A percentile compares a stretch with the other conserved stretches of the same genome.
These are phyloP conservation scores for Phialophora macrospora DNA, from an alignment of 2,329 filamentous ascomycete species.

Conservation along the genomic window DNA sequence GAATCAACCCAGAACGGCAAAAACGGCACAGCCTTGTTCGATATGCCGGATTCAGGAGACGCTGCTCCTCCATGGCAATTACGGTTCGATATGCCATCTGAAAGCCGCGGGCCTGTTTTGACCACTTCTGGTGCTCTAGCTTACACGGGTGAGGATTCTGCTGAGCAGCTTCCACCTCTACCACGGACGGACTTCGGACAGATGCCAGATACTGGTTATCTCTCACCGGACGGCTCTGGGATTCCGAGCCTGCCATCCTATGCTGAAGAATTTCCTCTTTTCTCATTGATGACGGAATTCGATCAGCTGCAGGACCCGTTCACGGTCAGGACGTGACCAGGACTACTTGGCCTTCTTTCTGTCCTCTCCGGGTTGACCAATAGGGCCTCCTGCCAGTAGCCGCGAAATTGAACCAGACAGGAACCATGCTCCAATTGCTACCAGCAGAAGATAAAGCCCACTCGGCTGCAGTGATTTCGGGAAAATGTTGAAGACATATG, in stretches of 20 bases:
- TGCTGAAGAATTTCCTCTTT: slow-evolving; percentile 39
- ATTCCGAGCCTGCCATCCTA: slow-evolving; percentile 37
- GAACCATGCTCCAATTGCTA: slow-evolving; percentile 62
- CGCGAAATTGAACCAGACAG: slow-evolving; percentile 53
- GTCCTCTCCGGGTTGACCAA: not conserved
- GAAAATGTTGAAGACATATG: slow-evolving; percentile 77
- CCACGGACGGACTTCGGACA: slow-evolving; percentile 30
- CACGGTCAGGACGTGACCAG: slow-evolving; percentile 27
- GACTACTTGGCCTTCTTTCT: slow-evolving; percentile 25
- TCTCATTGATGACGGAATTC: slow-evolving; percentile 40
- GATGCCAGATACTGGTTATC: slow-evolving; percentile 25
- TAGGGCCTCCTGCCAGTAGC: slow-evolving; percentile 4
- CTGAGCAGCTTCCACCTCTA: slow-evolving; percentile 21
- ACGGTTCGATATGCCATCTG: slow-evolving; percentile 36
- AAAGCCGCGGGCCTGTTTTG: slow-evolving; percentile 37
- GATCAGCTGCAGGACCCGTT: slow-evolving; percentile 36
- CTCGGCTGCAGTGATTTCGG: slow-evolving; percentile 78
- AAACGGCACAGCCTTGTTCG: slow-evolving; percentile 21
- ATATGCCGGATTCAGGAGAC: slow-evolving; percentile 23
- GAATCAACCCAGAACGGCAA: slow-evolving; percentile 7
- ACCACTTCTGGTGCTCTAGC: slow-evolving; percentile 39
- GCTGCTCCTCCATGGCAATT: slow-evolving; percentile 33
- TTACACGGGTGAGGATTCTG: slow-evolving; percentile 31
- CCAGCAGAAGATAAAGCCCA: slow-evolving; percentile 66
- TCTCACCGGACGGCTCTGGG: slow-evolving; percentile 35